Percentiles rank a stretch among this genome's conserved stretches.
Evolutionary conservation across 1,284 basidiomycete genomes (phyloP).

Genomic region (Lignosus rhinocerotis): DNA sequence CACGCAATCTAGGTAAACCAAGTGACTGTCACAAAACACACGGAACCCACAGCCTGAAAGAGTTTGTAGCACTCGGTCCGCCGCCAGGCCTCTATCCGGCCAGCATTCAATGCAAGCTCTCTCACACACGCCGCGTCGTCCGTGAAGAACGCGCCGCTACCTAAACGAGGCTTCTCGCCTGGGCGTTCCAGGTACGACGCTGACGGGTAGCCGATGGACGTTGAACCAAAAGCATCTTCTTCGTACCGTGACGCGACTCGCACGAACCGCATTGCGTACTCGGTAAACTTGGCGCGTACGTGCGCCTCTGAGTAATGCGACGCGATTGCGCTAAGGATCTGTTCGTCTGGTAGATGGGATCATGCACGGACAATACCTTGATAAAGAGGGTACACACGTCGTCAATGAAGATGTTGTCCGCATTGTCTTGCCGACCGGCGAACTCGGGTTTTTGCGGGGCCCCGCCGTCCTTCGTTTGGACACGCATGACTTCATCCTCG

Average conservation of each 20-base stretch:
- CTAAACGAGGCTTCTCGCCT: constrained; percentile 46
- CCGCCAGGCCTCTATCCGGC: constrained; percentile 81
- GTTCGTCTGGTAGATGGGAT: background rate
- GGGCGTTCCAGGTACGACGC: constrained; percentile 43
- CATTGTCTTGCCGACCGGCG: constrained; percentile 58
- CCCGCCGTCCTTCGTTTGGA: constrained; percentile 36
- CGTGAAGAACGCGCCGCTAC: constrained; percentile 68
- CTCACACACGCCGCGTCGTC: constrained; percentile 60
- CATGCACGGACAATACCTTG: too few species aligned
- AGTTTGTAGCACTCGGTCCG: constrained; percentile 67
- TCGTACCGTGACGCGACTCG: constrained; percentile 79
- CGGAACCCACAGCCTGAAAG: constrained; percentile 51
- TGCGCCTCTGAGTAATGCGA: constrained; percentile 78
- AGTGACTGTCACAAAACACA: background rate
- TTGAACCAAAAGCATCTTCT: constrained; percentile 65
- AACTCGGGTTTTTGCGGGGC: constrained; percentile 47
- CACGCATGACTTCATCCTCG: constrained; percentile 62
- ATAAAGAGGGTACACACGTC: constrained; percentile 60
- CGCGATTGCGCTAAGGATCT: constrained; percentile 72
- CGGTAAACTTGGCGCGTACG: constrained; percentile 77
- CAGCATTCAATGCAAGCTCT: constrained; percentile 69
- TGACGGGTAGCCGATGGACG: constrained; percentile 64
- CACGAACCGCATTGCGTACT: constrained; percentile 77
- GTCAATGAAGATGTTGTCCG: constrained; percentile 88
- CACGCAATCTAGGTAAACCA: background rate